A percentile compares a stretch with the other conserved stretches of the same genome.
These are phyloP conservation scores for Cylindrodendrum hubeiense DNA, from an alignment of 2,329 filamentous ascomycete genomes.

Conservation along the genomic window DNA sequence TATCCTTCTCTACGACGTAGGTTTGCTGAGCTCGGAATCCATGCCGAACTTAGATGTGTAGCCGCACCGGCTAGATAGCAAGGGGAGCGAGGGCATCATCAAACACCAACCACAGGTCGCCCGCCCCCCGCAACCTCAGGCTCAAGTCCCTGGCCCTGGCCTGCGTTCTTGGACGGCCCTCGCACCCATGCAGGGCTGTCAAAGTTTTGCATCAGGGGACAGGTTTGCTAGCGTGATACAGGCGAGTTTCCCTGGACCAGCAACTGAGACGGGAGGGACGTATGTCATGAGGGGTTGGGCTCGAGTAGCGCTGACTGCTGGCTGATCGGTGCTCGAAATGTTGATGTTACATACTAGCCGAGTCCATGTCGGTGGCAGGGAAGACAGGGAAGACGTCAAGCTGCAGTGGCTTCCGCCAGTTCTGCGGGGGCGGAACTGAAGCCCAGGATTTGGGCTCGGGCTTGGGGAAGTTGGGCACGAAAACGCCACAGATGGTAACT, in stretches of 20 bases:
- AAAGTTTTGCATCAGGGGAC: slow-evolving; percentile 8
- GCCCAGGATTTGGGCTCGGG: slow-evolving; percentile 22
- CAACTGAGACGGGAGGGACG: slow-evolving; percentile 19
- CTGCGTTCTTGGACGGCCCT: background rate
- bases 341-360: slow-evolving; percentile 15
- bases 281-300: slow-evolving; percentile 15
- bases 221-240: slow-evolving; percentile 22
- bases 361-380: slow-evolving; percentile 10
- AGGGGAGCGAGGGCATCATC: slow-evolving; percentile 4
- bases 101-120: background rate
- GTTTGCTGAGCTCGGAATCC: background rate
- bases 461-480: slow-evolving; percentile 40
- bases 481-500: slow-evolving; percentile 23
- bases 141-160: slow-evolving; percentile 7
- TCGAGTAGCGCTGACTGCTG: background rate
- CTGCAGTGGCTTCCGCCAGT: background rate
- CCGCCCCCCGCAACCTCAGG: slow-evolving; percentile 4
- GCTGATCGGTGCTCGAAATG: slow-evolving; percentile 26
- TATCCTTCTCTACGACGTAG: background rate
- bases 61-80: slow-evolving; percentile 1
- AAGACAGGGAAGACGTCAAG: background rate
- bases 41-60: background rate
- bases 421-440: slow-evolving; percentile 27
- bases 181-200: slow-evolving; percentile 13
- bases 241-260: slow-evolving; percentile 5